Conservation (phyloP, 208 protist genomes). For the Wallacemonas rigidus region DNA sequence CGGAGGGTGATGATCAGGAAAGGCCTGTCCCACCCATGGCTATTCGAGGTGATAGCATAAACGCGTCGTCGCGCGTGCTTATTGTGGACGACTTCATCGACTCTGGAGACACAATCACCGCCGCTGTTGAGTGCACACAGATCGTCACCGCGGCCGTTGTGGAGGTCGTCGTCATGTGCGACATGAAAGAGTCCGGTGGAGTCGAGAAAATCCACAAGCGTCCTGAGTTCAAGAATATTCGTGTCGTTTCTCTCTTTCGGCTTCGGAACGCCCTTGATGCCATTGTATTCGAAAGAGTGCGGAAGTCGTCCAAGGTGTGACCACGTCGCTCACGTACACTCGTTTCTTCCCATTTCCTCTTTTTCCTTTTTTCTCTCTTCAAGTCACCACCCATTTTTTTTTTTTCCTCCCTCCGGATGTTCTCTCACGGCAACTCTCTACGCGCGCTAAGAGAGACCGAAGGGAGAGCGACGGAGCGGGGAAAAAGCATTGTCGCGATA, state of each 20-base stretch:
- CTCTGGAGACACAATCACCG: slow-evolving; percentile 61
- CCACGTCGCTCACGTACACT: no score
- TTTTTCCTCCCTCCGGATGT: not conserved
- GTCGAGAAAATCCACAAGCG: slow-evolving; percentile 67
- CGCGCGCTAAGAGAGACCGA: no score
- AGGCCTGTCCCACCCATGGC: slow-evolving; percentile 36
- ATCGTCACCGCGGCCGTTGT: slow-evolving; percentile 64
- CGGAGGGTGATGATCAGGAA: slow-evolving; percentile 37
- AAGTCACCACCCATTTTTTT: not conserved
- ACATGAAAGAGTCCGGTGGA: slow-evolving; percentile 61
- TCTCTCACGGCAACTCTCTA: no score
- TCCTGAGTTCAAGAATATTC: slow-evolving; percentile 51
- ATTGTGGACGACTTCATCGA: slow-evolving; percentile 92
- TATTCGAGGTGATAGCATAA: slow-evolving; percentile 67
- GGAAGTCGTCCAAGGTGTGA: slow-evolving; percentile 18
- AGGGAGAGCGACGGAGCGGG: not conserved
- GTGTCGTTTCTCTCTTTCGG: slow-evolving; percentile 77
- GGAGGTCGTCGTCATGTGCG: slow-evolving; percentile 74
- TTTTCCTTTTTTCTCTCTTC: not conserved
- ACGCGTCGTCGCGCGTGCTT: slow-evolving; percentile 57
- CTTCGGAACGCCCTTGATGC: slow-evolving; percentile 45
- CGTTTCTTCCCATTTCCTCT: not conserved
- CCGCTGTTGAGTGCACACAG: slow-evolving; percentile 67
- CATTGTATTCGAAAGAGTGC: slow-evolving; percentile 16
- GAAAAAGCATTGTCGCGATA: not conserved